Conservation (phyloP, 2,329 filamentous ascomycete genomes). For the Cyanodermella asteris region DNA sequence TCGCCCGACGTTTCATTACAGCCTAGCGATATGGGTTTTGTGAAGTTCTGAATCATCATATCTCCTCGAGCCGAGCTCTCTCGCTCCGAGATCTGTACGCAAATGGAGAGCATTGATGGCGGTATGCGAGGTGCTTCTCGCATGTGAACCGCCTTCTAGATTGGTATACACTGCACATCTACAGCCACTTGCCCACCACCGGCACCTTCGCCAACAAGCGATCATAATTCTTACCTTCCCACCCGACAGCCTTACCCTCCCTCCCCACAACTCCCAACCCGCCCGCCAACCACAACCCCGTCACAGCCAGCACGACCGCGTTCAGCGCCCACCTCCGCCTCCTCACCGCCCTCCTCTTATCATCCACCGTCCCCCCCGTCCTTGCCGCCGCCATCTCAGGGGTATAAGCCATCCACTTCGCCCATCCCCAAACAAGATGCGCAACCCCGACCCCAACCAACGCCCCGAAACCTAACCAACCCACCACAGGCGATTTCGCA, state of each 20-base stretch:
- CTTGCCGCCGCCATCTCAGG: slow-evolving; percentile 30
- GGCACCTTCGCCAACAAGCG: slow-evolving; percentile 43
- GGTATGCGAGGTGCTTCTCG: no score
- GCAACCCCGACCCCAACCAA: slow-evolving; percentile 47
- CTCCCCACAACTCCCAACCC: slow-evolving; percentile 57
- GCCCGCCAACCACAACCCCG: slow-evolving; percentile 59
- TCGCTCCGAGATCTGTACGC: no score
- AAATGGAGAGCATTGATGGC: no score
- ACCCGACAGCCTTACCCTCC: slow-evolving; percentile 48
- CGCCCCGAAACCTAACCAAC: slow-evolving; percentile 46
- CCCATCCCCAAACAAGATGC: slow-evolving; percentile 68
- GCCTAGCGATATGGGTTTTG: no score
- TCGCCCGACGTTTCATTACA: no score
- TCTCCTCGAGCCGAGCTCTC: no score
- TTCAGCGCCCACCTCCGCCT: slow-evolving; percentile 53
- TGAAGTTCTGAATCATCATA: no score
- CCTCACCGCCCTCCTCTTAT: slow-evolving; percentile 28
- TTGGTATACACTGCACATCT: no score
- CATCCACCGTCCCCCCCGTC: slow-evolving; percentile 25
- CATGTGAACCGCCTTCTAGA: no score
- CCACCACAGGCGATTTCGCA: slow-evolving; percentile 41
- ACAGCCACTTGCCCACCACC: slow-evolving; percentile 30
- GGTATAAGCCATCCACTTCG: slow-evolving; percentile 53
- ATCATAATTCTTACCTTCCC: slow-evolving; percentile 65
- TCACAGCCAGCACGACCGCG: slow-evolving; percentile 33